Base-by-base conservation (phyloP, 768 basidiomycete species). In the Dendrothele bispora region DNA sequence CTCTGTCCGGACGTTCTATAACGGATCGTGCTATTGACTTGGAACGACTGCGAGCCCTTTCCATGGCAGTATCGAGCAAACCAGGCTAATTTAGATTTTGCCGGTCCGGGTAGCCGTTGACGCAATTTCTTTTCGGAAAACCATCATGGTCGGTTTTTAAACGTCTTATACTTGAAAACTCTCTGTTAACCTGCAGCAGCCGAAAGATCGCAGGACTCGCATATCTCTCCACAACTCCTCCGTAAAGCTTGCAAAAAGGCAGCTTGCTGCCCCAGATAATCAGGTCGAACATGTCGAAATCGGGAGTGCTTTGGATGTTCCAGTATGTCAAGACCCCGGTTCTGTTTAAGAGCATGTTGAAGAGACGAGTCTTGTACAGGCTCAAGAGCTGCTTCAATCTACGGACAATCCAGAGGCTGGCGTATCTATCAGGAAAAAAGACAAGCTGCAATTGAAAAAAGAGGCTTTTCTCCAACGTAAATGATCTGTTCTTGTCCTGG, bases 401-500 rank as follows among this genome's bases (percentile, higher is more conserved):
- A 56, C 73, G 46, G 57, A 58, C 38, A 43, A 55, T 15, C 29
- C 57, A 11, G 65, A 69, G 17, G 46, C 54, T 21, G 50, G 42
- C 20, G 50, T 53, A 6, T 38, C 40, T 15, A 50, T 71, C 39
- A 78, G 65, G 52, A 91, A 91, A 66, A 89, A 85, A 59, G 82
- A 78, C 48, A 89, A 83, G 61, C 78, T 78, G 44, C 72, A 77
- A 15, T 54, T 80, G 46, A 90, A 83, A 61, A 82, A 81, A 41
- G 80, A 87, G 52, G 73, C 80, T 3, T 86, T 91, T 55, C 59
- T 89, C 36, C 73, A 83, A 69, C 81, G 88, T 88, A 54, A 29
- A 71, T 39, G 14, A 18, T 3, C 32, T 24, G 20, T 27, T 26
- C 48, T 10, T 42, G 11, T 27, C 18, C 20, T 39, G 10, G 10